These are phyloP conservation scores for Spatholobus suberectus DNA, from an alignment of 306 rosid species.

Conservation along the genomic window DNA sequence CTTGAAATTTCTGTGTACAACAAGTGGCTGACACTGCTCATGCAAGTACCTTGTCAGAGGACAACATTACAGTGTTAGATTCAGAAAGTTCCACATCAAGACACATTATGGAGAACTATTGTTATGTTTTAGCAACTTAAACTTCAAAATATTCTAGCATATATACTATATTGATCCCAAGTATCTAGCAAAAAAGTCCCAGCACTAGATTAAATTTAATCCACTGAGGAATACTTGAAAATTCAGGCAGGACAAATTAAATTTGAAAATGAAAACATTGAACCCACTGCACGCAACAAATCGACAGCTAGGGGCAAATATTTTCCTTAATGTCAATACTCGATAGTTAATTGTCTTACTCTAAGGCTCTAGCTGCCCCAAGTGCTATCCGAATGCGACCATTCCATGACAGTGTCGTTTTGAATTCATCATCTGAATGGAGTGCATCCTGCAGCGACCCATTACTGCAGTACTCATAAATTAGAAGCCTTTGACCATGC, in stretches of 20 bases:
- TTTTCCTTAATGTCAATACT: neutral
- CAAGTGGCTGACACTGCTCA: conserved; percentile 81
- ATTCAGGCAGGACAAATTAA: conserved; percentile 12
- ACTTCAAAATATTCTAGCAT: conserved; percentile 11
- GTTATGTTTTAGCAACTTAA: conserved; percentile 18
- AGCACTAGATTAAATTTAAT: neutral
- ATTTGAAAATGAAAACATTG: conserved; percentile 11
- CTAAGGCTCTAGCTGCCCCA: conserved; percentile 93
- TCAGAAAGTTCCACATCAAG: conserved; percentile 24
- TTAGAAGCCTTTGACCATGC: conserved; percentile 87
- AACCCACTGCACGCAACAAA: conserved; percentile 16
- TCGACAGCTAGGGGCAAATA: neutral
- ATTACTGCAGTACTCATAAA: conserved; percentile 80
- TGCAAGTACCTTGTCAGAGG: conserved; percentile 75
- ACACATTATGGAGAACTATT: conserved; percentile 17
- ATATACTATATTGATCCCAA: neutral
- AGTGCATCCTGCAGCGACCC: conserved; percentile 81
- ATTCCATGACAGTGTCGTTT: conserved; percentile 76
- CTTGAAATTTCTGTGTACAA: conserved; percentile 89
- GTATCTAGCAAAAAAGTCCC: neutral
- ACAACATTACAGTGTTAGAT: conserved; percentile 43
- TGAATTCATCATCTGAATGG: conserved; percentile 75
- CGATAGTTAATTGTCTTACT: conserved; percentile 61
- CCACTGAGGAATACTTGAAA: conserved; percentile 5
- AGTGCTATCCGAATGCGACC: conserved; percentile 88